A percentile compares a stretch with the other conserved stretches of the same genome.
Evolutionary conservation across 2,329 filamentous ascomycete genomes (phyloP).

Genomic region (Magnaporthiopsis incrustans): DNA sequence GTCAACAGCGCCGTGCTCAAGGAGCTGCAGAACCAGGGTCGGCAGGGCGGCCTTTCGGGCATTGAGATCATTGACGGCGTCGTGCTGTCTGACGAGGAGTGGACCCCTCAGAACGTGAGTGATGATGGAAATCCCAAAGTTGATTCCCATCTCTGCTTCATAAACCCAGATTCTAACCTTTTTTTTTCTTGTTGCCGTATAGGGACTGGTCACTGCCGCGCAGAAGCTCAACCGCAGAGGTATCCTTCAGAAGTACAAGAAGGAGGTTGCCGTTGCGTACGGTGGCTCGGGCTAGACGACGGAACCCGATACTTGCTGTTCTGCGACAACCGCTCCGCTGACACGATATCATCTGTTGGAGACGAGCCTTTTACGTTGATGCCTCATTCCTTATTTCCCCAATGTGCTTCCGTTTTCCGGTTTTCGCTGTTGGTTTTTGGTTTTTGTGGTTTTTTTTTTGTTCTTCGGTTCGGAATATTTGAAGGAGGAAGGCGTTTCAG

Average conservation of each 20-base stretch:
- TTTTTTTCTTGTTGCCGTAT: conserved; percentile 17
- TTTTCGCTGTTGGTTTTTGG: background rate
- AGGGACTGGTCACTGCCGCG: conserved; percentile 60
- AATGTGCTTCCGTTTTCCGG: conserved; percentile 5
- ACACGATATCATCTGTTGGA: background rate
- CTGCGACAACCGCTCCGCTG: background rate
- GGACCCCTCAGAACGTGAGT: conserved; percentile 67
- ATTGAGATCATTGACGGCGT: conserved; percentile 68
- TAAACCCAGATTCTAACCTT: background rate
- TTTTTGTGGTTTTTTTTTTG: conserved; percentile 1
- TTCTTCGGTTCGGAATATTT: conserved; percentile 1
- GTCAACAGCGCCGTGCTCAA: conserved; percentile 54
- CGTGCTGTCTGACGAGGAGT: conserved; percentile 64
- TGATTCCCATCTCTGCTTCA: background rate
- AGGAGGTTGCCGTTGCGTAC: conserved; percentile 55
- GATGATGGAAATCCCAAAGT: background rate
- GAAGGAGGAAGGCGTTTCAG: background rate
- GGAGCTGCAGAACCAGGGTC: conserved; percentile 54
- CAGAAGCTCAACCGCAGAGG: conserved; percentile 66
- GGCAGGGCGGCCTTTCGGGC: conserved; percentile 52
- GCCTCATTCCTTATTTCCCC: conserved; percentile 5
- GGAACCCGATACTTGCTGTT: background rate
- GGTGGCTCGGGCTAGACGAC: conserved; percentile 19
- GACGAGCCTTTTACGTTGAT: background rate
- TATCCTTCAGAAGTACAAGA: conserved; percentile 53